Evolutionary conservation across 2,329 filamentous ascomycete species (phyloP).

Genomic region (Fulvia fulva): DNA sequence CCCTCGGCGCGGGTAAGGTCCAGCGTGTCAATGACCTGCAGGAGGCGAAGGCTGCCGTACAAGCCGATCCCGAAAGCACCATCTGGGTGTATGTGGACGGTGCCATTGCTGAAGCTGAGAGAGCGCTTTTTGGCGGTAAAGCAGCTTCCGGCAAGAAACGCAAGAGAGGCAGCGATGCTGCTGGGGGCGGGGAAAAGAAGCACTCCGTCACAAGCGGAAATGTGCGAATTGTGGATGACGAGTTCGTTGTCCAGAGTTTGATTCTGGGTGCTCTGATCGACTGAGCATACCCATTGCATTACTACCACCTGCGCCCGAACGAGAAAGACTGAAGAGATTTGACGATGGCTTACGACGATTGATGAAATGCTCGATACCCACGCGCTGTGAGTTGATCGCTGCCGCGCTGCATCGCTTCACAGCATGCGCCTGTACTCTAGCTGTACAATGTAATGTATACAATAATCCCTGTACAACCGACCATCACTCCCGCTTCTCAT

Average conservation of each 20-base stretch:
- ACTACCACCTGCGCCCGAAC: neutral
- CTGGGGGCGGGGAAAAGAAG: slow-evolving; percentile 15
- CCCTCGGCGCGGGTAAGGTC: slow-evolving; percentile 67
- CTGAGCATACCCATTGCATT: slow-evolving; percentile 7
- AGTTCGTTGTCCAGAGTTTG: slow-evolving; percentile 86
- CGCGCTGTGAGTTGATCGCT: neutral
- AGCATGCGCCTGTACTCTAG: neutral
- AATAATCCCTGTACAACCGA: neutral
- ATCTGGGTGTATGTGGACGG: slow-evolving; percentile 79
- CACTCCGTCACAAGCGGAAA: slow-evolving; percentile 42
- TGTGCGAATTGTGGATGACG: slow-evolving; percentile 70
- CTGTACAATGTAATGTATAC: slow-evolving; percentile 6
- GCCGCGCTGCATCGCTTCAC: neutral
- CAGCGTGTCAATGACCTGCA: slow-evolving; percentile 61
- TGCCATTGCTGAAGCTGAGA: slow-evolving; percentile 52
- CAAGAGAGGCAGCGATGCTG: slow-evolving; percentile 38
- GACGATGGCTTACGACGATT: slow-evolving; percentile 2
- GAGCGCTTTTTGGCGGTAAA: slow-evolving; percentile 43
- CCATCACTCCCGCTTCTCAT: slow-evolving; percentile 38
- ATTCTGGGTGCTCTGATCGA: slow-evolving; percentile 78
- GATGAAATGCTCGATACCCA: slow-evolving; percentile 2
- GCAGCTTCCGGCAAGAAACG: slow-evolving; percentile 39
- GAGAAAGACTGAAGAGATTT: neutral
- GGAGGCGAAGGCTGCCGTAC: slow-evolving; percentile 60
- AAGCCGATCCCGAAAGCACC: slow-evolving; percentile 54